Conservation (phyloP, 129 eudicot genomes). For the Centaurea solstitialis region DNA sequence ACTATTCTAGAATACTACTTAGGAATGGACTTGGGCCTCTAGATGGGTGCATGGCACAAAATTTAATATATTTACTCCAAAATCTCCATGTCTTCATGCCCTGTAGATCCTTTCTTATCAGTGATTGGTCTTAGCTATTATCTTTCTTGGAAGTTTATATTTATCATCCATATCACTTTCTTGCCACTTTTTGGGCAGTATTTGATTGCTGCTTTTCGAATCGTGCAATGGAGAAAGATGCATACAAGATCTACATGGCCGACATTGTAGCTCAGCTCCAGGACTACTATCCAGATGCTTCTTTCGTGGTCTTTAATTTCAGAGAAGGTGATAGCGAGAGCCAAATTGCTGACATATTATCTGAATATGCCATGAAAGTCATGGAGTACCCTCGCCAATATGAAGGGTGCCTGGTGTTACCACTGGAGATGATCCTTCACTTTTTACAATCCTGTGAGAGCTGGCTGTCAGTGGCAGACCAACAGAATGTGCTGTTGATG, state of each 20-base stretch:
- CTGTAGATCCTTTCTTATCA: neutral
- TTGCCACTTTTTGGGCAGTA: slow-evolving; percentile 38
- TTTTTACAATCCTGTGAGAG: slow-evolving; percentile 63
- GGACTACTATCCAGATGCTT: slow-evolving; percentile 61
- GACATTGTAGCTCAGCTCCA: slow-evolving; percentile 56
- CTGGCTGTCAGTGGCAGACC: slow-evolving; percentile 58
- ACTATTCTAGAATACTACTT: no score
- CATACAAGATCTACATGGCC: slow-evolving; percentile 48
- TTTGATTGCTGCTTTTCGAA: slow-evolving; percentile 74
- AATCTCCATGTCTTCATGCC: neutral
- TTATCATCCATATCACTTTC: neutral
- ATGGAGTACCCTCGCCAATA: slow-evolving; percentile 72
- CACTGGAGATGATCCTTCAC: slow-evolving; percentile 67
- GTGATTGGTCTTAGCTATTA: neutral
- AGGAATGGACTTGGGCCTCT: no score
- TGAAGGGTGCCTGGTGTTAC: slow-evolving; percentile 61
- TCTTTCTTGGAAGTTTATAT: neutral
- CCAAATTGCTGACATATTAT: slow-evolving; percentile 47
- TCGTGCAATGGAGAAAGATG: slow-evolving; percentile 51
- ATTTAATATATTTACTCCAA: neutral
- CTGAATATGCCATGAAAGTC: slow-evolving; percentile 59
- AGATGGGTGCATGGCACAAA: no score
- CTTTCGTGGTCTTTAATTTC: slow-evolving; percentile 67
- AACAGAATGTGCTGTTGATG: slow-evolving; percentile 63
- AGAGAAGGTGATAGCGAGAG: slow-evolving; percentile 50